Evolutionary conservation across 495 filamentous ascomycete genomes (phyloP).

Genomic region (Talaromyces ruber): DNA sequence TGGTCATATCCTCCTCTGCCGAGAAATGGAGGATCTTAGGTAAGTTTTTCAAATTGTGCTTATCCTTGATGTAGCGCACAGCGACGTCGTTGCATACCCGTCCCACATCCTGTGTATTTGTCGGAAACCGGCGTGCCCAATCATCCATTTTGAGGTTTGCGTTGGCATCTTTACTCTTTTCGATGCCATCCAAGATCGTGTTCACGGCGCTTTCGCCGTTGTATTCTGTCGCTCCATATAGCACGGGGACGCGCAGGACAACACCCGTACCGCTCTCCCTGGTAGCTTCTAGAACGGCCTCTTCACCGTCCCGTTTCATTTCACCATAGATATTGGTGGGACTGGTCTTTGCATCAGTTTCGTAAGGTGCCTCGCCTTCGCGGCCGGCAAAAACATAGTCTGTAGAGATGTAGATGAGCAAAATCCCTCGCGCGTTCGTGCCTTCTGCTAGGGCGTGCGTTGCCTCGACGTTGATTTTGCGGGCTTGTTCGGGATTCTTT

Average conservation of each 20-base stretch:
- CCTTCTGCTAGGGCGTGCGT: constrained; percentile 56
- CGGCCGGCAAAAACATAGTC: constrained; percentile 87
- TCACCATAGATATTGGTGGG: constrained; percentile 85
- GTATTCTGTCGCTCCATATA: constrained; percentile 61
- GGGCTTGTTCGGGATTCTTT: constrained; percentile 65
- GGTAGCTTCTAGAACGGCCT: constrained; percentile 57
- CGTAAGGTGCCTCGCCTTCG: constrained; percentile 81
- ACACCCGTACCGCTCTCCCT: constrained; percentile 46
- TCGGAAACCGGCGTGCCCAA: constrained; percentile 80
- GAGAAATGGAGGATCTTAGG: constrained; percentile 80
- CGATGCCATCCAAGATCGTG: constrained; percentile 63
- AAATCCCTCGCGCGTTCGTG: constrained; percentile 50
- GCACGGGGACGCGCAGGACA: constrained; percentile 76
- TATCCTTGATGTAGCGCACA: constrained; percentile 51
- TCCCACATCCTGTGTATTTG: constrained; percentile 81
- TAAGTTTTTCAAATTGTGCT: constrained; percentile 32
- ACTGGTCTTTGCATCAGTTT: constrained; percentile 48
- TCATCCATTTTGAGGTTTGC: constrained; percentile 73
- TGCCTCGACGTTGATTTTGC: constrained; percentile 67
- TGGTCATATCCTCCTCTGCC: constrained; percentile 79
- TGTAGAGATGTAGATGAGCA: constrained; percentile 89
- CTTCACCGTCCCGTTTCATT: constrained; percentile 80
- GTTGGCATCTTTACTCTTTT: constrained; percentile 49
- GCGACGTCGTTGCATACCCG: constrained; percentile 67
- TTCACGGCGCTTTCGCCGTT: constrained; percentile 76